Evolutionary conservation across 805 yeast genomes (phyloP), one percentile per base, ranked within the genome.

Genomic region (Hermanozyma aechmeae): DNA sequence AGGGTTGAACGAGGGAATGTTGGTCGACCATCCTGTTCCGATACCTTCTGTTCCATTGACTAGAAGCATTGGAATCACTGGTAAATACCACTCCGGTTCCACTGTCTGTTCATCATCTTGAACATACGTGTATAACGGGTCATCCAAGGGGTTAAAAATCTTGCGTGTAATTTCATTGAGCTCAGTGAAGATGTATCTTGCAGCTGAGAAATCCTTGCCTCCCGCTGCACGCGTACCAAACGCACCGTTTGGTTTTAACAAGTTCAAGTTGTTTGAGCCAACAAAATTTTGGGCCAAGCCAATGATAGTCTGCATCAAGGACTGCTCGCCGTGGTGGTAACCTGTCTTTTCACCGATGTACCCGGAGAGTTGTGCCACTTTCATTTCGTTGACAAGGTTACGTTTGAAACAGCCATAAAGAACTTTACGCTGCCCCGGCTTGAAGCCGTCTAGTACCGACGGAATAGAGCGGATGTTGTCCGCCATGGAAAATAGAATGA

Each of bases 21-120:
- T 76, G 1, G 97, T 86, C 40, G 95, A 83, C 96, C 97, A 92
- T 41, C 98, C 98, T 26, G 98, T 87, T 38, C 98, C 98, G 53
- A 92, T 92, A 61, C 98, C 98, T 56, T 92, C 98, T 6, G 89
- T 70, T 33, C 98, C 98, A 49, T 92, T 92, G 4, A 92, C 95
- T 37, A 92, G 65, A n/a, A 92, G 51, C 84, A 86, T 83, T 7
- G 98, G 98, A 23, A 92, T 43, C n/a, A 92, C 76, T 1, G 98
- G 98, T 23, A 84, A 63, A 53, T 85, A 92, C 86, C 93, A 85
- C 44, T 83, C 86, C 0, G 98, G 98, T 52, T 92, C 98, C 13
- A 89, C 94, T 0, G 89, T 76, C 38, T 74, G 78, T 45, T 85
- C 97, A 58, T 92, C 98, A 51, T 87, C 98, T 48, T 84, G 86